Conservation (phyloP, 2,329 filamentous ascomycete genomes). For the Sporothrix schenckii region DNA sequence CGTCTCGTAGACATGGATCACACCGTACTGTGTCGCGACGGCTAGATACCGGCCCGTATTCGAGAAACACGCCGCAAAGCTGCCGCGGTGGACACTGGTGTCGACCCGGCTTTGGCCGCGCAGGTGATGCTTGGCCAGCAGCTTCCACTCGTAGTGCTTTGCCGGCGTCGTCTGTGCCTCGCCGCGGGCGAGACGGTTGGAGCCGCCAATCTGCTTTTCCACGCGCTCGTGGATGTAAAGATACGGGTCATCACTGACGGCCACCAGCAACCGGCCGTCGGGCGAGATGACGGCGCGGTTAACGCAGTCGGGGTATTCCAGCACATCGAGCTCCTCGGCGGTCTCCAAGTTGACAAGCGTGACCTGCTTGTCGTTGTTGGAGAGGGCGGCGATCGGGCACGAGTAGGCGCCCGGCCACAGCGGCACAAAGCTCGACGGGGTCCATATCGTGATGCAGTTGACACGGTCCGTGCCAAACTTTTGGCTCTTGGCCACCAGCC, state of each 20-base stretch:
- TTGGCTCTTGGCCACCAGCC: slow-evolving; percentile 52
- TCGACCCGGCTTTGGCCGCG: slow-evolving; percentile 61
- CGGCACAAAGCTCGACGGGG: slow-evolving; percentile 48
- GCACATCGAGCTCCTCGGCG: slow-evolving; percentile 64
- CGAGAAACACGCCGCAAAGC: slow-evolving; percentile 79
- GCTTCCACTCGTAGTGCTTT: slow-evolving; percentile 53
- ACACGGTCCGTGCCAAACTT: slow-evolving; percentile 63
- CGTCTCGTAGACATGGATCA: slow-evolving; percentile 74
- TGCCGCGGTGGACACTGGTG: slow-evolving; percentile 62
- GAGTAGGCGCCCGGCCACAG: slow-evolving; percentile 49
- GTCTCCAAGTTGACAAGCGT: slow-evolving; percentile 77
- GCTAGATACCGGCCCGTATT: slow-evolving; percentile 71
- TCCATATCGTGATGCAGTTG: slow-evolving; percentile 69
- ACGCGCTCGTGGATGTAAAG: slow-evolving; percentile 77
- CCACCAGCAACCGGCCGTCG: slow-evolving; percentile 76
- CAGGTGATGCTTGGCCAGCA: slow-evolving; percentile 57
- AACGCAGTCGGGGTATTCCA: slow-evolving; percentile 80
- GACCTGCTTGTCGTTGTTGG: slow-evolving; percentile 91
- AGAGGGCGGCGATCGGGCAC: slow-evolving; percentile 68
- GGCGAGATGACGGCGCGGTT: slow-evolving; percentile 95
- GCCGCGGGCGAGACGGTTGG: slow-evolving; percentile 35
- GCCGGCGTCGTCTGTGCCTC: slow-evolving; percentile 33
- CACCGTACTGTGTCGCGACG: slow-evolving; percentile 77
- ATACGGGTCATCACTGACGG: slow-evolving; percentile 84
- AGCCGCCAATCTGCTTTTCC: slow-evolving; percentile 40